Evolutionary conservation across 306 rosid species (phyloP), one percentile per base, ranked within the genome.

Genomic region (Rubus idaeus): DNA sequence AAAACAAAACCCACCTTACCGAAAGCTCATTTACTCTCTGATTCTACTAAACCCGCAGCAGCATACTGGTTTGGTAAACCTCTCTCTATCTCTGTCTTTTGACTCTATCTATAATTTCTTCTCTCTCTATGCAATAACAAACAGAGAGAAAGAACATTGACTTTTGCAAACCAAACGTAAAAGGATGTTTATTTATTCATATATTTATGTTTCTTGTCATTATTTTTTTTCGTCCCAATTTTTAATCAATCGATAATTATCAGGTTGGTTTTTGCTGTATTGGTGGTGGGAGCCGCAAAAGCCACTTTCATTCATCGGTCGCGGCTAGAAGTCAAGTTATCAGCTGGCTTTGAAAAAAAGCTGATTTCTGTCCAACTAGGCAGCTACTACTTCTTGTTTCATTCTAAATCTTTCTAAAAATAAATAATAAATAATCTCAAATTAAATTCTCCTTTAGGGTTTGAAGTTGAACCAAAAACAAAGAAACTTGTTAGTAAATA

Each of bases 91-190:
- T 65, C 56, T 35, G 66, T 18, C 5, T 45, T 51, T 71, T 78
- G 77, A 71, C 82, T 58, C 66, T 49, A 70, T 67, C 65, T 64
- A 37, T 17, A 49, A 5, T 35, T 14, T 10, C 61, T 78, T 61
- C 57, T 41, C 75, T 64, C 80, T 69, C 83, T 71, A 75, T 68
- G 23, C 75, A 67, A 63, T 73, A 75, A 87, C 80, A 83, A 39
- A 78, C 86, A 79, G 80, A 42, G 51, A 72, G 87, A 82, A 83
- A 79, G 86, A 82, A 80, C 90, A 92, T 92, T 92, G 89, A 88
- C 91, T 87, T 82, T 84, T 74, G 61, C 80, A 52, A 85, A 70
- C 89, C 86, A 76, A 85, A 85, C 45, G 80, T 41, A 75, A 70
- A 67, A 20, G 51, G 46, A 30, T 78, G 66, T 75, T 80, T 74